Conservation (phyloP, 345 rosid species). For the Lenwebbia sp. region DNA sequence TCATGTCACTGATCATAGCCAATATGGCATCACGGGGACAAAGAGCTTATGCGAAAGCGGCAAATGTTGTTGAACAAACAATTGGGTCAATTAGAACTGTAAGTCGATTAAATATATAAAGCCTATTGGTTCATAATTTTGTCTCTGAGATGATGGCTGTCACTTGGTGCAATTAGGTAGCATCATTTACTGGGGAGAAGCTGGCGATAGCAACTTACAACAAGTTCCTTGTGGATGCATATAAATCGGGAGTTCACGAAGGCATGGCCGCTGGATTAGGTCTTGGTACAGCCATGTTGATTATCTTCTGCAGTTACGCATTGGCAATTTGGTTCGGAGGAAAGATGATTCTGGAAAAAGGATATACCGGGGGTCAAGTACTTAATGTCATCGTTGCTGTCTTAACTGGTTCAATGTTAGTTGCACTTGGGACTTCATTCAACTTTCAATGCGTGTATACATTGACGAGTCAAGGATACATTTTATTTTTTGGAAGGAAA, state of each 20-base stretch:
- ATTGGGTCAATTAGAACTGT: constrained; percentile 83
- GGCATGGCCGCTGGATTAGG: constrained; percentile 23
- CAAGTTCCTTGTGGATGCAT: constrained; percentile 17
- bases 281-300: constrained; percentile 5
- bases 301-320: constrained; percentile 15
- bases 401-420: constrained; percentile 29
- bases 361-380: constrained; percentile 23
- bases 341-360: constrained; percentile 27
- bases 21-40: constrained; percentile 62
- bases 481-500: neutral
- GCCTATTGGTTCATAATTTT: neutral
- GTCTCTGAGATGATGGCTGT: neutral
- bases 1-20: constrained; percentile 33
- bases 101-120: neutral
- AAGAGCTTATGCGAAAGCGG: constrained; percentile 65
- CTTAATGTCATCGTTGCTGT: constrained; percentile 26
- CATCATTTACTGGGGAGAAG: constrained; percentile 60
- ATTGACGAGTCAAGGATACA: neutral
- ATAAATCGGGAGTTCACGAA: constrained; percentile 16
- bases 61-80: constrained; percentile 62
- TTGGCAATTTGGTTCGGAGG: constrained; percentile 39
- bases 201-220: constrained; percentile 12
- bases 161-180: constrained; percentile 47
- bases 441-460: neutral
- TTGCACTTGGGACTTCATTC: neutral